Base-by-base conservation (phyloP, 768 basidiomycete species). In the Russula griseocarnosa region DNA sequence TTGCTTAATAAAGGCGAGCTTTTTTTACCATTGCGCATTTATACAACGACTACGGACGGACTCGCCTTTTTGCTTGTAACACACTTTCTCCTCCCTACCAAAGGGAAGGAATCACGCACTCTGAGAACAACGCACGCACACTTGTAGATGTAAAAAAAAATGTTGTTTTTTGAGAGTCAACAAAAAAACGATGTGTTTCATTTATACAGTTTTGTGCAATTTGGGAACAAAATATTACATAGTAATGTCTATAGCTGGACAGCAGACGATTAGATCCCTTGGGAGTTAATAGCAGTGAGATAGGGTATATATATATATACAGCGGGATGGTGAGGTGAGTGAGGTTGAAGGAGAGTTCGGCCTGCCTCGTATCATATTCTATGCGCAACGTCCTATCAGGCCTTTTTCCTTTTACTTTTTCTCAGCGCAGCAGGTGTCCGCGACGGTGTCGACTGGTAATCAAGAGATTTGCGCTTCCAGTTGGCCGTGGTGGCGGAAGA, bases 381-480 rank as follows among this genome's bases (percentile, higher is more conserved):
- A 44, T n/a, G 0, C 13, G 5, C 10, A 22, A 47, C 11, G 3
- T 24, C 13, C 60, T 32, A 60, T 59, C 51, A 44, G 16, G n/a
- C 22, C n/a, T 38, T 49, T 14, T 8, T 51, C 7, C 36, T 60
- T 42, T 57, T 56, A 26, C 60, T 7, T 18, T 40, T 40, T 14
- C 59, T 50, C 5, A 3, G 36, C 13, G 32, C 3, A 20, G 20
- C 5, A 20, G 24, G 3, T 16, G 16, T 5, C 7, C 13, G 36
- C n/a, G 18, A 32, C 20, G 63, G 22, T 9, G 13, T 52, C 32
- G 22, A 2, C 14, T 36, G 30, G 14, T 22, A n/a, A 38, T 60
- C 53, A 5, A 55, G 20, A 22, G 47, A 60, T 20, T 65, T 61
- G 30, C 63, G 59, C 20, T 60, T 61, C n/a, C 59, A 36, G 7